Conservation (phyloP, 441 rosid species). For the Raphanus hybrid region DNA sequence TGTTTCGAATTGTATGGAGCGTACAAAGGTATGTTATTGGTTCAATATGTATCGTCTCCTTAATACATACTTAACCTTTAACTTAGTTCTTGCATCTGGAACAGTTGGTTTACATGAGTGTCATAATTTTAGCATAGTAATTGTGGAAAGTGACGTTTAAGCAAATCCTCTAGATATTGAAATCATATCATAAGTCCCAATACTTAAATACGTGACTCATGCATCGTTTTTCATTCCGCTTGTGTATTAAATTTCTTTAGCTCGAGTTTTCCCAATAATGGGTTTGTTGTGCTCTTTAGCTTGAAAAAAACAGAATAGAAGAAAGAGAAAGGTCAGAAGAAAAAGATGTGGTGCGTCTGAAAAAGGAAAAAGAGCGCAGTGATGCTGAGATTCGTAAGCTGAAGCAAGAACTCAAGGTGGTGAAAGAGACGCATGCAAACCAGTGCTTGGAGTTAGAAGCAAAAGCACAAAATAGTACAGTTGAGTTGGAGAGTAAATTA, state of each 20-base stretch:
- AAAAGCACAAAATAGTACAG: constrained; percentile 52
- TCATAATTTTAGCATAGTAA: no score
- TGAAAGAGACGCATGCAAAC: constrained; percentile 54
- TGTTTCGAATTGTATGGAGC: constrained; percentile 61
- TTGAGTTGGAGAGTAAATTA: constrained; percentile 59
- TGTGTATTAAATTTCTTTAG: constrained; percentile 12
- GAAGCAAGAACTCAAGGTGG: constrained; percentile 62
- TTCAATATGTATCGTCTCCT: constrained; percentile 17
- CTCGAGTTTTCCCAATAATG: not conserved
- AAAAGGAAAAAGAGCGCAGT: constrained; percentile 60
- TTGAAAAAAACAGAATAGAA: constrained; percentile 71
- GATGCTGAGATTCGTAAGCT: constrained; percentile 64
- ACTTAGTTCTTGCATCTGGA: no score
- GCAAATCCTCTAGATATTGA: constrained; percentile 3
- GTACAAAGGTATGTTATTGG: constrained; percentile 61
- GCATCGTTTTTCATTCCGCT: constrained; percentile 18
- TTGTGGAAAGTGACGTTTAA: constrained; percentile 1
- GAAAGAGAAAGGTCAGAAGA: constrained; percentile 74
- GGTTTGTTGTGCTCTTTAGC: constrained; percentile 53
- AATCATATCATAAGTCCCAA: not conserved
- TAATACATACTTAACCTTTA: not conserved
- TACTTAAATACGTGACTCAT: not conserved
- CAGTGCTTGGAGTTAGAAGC: constrained; percentile 63
- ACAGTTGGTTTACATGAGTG: no score
- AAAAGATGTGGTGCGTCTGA: constrained; percentile 55